A percentile compares a stretch with the other conserved stretches of the same genome.
These are phyloP conservation scores for Coemansia umbellata DNA, from an alignment of 192 early-diverging fungal genomes.

Conservation along the genomic window DNA sequence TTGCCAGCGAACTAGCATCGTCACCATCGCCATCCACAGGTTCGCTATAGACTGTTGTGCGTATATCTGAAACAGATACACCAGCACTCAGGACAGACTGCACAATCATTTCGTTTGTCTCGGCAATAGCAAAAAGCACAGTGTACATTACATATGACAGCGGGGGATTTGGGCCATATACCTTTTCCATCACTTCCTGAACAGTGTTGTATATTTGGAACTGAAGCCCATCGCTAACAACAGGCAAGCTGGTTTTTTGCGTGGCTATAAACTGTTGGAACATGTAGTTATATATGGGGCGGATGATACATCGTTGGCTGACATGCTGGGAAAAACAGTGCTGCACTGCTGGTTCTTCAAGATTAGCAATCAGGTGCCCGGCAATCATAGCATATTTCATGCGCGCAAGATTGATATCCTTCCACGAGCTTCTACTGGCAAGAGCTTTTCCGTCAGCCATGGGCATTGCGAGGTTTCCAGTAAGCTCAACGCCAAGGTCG, in stretches of 20 bases:
- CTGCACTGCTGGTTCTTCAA: conserved; percentile 13
- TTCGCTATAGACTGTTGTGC: conserved; percentile 7
- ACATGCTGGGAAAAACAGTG: conserved; percentile 3
- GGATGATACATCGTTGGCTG: conserved; percentile 21
- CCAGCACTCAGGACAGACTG: conserved; percentile 6
- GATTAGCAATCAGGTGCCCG: conserved; percentile 21
- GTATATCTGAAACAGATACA: conserved; percentile 1
- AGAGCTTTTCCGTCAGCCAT: neutral
- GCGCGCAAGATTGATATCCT: neutral
- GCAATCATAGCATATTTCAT: conserved; percentile 27
- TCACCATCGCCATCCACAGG: neutral
- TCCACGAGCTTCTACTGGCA: conserved; percentile 3
- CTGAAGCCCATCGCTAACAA: conserved; percentile 20
- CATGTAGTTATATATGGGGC: conserved; percentile 35
- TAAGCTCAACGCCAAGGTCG: conserved; percentile 4
- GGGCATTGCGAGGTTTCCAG: conserved; percentile 11
- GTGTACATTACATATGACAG: conserved; percentile 30
- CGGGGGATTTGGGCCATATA: conserved; percentile 4
- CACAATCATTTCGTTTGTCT: conserved; percentile 32
- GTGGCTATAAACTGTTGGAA: conserved; percentile 8
- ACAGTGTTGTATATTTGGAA: conserved; percentile 44
- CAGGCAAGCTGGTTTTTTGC: conserved; percentile 3
- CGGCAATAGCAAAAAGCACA: conserved; percentile 36
- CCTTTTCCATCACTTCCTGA: conserved; percentile 10
- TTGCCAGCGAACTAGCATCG: neutral